Percentiles rank a stretch among this genome's conserved stretches.
phyloP scores from a whole-genome alignment of 495 filamentous ascomycete genomes.

The Lepraria neglecta region DNA sequence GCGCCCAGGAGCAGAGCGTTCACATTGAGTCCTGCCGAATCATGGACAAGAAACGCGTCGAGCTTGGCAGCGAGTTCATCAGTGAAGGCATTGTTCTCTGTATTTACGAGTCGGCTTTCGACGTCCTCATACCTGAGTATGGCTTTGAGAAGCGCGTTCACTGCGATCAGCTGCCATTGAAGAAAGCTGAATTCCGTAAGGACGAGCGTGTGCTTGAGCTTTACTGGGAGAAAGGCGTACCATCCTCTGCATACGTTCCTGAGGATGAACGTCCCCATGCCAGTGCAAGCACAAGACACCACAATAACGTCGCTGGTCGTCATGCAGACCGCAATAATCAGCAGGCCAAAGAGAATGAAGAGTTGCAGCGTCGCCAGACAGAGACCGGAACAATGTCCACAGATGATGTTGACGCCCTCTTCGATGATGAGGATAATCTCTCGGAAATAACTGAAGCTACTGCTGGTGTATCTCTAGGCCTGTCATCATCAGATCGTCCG shows the following conservation, averaged over 20 bases:
- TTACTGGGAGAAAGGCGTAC: slow-evolving; percentile 99
- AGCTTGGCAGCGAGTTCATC: slow-evolving; percentile 85
- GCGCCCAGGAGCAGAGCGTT: slow-evolving; percentile 95
- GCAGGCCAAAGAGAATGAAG: slow-evolving; percentile 73
- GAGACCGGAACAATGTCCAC: slow-evolving; percentile 87
- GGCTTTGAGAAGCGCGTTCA: slow-evolving; percentile 99
- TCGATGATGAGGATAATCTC: slow-evolving; percentile 82
- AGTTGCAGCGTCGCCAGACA: slow-evolving; percentile 81
- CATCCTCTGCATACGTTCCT: slow-evolving; percentile 90
- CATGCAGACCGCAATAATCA: slow-evolving; percentile 75
- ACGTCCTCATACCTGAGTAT: slow-evolving; percentile 95
- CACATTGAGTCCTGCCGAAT: slow-evolving; percentile 95
- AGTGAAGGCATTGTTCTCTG: slow-evolving; percentile 95
- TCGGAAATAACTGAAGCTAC: slow-evolving; percentile 81
- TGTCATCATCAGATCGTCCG: slow-evolving; percentile 59
- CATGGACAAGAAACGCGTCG: slow-evolving; percentile 82
- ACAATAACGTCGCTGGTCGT: slow-evolving; percentile 57
- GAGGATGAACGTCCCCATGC: slow-evolving; percentile 94
- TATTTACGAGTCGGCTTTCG: slow-evolving; percentile 98
- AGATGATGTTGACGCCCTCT: slow-evolving; percentile 85
- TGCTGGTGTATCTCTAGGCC: slow-evolving; percentile 74
- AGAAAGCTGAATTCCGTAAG: slow-evolving; percentile 98
- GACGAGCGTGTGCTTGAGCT: slow-evolving; percentile 86
- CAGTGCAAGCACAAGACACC: slow-evolving; percentile 51
- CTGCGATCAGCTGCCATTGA: slow-evolving; percentile 93